phyloP scores from a whole-genome alignment of 352 stramenopile genomes.

The Halophytophthora batemanensis region DNA sequence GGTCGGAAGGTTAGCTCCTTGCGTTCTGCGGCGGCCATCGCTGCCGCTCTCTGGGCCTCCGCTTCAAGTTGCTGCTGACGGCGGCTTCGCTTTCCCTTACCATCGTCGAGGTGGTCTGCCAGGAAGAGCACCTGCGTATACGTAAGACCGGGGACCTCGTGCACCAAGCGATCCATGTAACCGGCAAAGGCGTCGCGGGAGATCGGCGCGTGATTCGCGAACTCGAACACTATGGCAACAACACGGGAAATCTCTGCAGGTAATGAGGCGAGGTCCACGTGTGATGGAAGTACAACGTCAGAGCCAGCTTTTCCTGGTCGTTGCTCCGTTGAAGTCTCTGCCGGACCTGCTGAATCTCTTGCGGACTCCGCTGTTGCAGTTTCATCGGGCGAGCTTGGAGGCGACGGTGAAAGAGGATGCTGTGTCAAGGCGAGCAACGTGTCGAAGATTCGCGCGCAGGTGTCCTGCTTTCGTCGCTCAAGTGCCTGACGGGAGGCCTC shows the following conservation, averaged over 20 bases:
- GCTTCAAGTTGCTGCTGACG: constrained; percentile 16
- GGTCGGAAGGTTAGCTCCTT: constrained; percentile 69
- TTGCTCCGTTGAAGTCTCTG: constrained; percentile 2
- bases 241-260: constrained; percentile 52
- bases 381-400: not conserved
- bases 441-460: constrained; percentile 55
- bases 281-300: no score
- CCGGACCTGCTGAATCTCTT: not conserved
- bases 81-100: constrained; percentile 29
- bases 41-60: constrained; percentile 16
- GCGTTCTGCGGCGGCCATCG: constrained; percentile 22
- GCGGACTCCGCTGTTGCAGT: not conserved
- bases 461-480: constrained; percentile 52
- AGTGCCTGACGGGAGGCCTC: constrained; percentile 54
- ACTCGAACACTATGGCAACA: constrained; percentile 63
- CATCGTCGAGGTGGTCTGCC: constrained; percentile 43
- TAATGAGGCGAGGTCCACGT: constrained; percentile 41
- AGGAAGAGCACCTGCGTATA: constrained; percentile 77
- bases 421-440: constrained; percentile 20
- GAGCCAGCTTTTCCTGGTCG: constrained; percentile 19
- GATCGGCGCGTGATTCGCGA: constrained; percentile 47
- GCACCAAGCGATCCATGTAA: constrained; percentile 67
- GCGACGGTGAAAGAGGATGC: not conserved
- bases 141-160: constrained; percentile 55
- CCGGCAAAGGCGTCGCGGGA: constrained; percentile 32